These are phyloP conservation scores for Madurella mycetomatis DNA, from an alignment of 2,329 filamentous ascomycete species.

Conservation along the genomic window DNA sequence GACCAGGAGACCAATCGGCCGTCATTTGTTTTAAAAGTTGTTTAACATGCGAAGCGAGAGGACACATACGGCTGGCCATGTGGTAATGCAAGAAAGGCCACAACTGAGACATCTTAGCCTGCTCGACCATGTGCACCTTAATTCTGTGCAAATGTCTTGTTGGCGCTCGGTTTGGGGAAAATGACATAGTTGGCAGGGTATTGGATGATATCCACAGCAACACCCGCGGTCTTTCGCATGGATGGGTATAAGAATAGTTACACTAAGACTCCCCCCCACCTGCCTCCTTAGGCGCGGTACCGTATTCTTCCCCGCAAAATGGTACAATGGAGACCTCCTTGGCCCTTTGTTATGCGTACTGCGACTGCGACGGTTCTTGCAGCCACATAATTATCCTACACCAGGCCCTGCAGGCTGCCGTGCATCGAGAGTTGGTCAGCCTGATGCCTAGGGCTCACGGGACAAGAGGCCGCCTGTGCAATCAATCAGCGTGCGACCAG, in stretches of 20 bases:
- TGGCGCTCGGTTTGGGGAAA: background rate
- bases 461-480: slow-evolving; percentile 2
- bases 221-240: too few species aligned
- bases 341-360: too few species aligned
- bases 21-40: background rate
- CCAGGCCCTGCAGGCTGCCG: background rate
- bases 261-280: too few species aligned
- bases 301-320: too few species aligned
- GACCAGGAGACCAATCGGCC: slow-evolving; percentile 1
- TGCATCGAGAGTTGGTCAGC: background rate
- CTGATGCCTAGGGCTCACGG: background rate
- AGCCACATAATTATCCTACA: too few species aligned
- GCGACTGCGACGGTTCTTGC: background rate
- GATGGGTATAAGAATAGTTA: too few species aligned
- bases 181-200: background rate
- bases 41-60: background rate
- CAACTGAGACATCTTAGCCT: background rate
- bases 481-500: background rate
- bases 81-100: background rate
- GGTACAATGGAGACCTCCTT: too few species aligned
- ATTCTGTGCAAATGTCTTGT: background rate
- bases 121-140: background rate
- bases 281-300: too few species aligned
- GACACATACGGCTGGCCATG: background rate
- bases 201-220: too few species aligned